Base-by-base conservation (phyloP, 2,329 filamentous ascomycete genomes). In the Penicillium palitans region DNA sequence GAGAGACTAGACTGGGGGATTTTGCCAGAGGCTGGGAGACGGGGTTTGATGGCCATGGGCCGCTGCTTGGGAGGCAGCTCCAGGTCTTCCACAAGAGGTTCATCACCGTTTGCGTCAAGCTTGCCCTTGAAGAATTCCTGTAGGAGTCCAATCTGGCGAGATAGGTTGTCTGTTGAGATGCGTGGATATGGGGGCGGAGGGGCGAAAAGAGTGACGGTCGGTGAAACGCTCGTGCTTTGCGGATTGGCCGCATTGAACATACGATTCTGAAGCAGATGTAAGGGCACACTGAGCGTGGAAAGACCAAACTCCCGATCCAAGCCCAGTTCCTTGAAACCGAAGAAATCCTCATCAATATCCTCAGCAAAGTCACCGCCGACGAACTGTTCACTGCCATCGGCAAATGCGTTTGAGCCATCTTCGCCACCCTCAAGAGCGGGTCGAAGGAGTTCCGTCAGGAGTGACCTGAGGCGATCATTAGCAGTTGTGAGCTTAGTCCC, bases 301-400 rank as follows among this genome's bases (percentile, higher is more conserved):
- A 95, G 83, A 19, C 93, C 93, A 72, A 98, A 89, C 72, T 99
- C 95, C 67, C 87, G 89, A 69, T 96, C 92, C 58, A 99, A 83
- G 44, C 95, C 95, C 46, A 99, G 85, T 60, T 96, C 93, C 72
- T 92, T 93, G 84, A 99, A 98, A 29, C 95, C 95, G 70, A 99
- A 99, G 84, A 97, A 99, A 78, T 99, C 95, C 79, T 99, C 95
- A 61, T 93, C 93, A 13, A 99, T 89, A 67, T 99, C 95, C 73
- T 97, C 95, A 0, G 95, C 95, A 73, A 99, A 99, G 75, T 99
- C 95, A 61, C 95, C 95, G 46, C 90, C 91, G 48, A 97, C 88
- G 67, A 98, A 99, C 72, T 98, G 95, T 64, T 99, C 95, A 74
- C 92, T 96, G 64, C 93, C 93, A 68, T 99, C 95, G 62, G 96